Base-by-base conservation (phyloP, 176 grass and related monocot species). In the Stipa capillata region DNA sequence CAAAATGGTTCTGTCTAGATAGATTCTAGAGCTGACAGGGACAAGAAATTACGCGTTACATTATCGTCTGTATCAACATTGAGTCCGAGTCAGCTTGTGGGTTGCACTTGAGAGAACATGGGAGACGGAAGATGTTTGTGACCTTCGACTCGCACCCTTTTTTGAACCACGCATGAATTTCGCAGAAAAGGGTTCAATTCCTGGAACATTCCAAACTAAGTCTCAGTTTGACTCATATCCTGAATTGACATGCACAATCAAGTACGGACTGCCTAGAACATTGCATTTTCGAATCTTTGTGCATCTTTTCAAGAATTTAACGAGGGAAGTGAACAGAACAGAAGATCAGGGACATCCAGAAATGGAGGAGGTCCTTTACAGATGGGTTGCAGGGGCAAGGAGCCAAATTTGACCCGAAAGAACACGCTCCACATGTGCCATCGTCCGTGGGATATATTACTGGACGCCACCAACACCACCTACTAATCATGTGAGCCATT, bases 401-500 rank as follows among this genome's bases (percentile, higher is more conserved):
- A 27, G n/a, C 27, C 63, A 45, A 59, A 24, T 78, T 83, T 72
- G 85, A 78, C 73, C 65, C 12, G 42, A 37, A 35, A 51, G 29
- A 69, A 63, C 23, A 75, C 74, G 80, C 45, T 59, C 31, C 59
- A 49, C 83, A 51, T 32, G 74, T 62, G 42, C 13, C 29, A 50
- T 29, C 33, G 23, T 27, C 59, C 23, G 52, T 53, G n/a, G n/a
- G n/a, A n/a, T n/a, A 31, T 59, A 25, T 16, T 16, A 73, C 40
- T 69, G 78, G 85, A 68, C 23, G 21, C 52, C 78, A 69, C 33
- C 15, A 7, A 1, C 11, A 36, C 70, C 24, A 51, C 61, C 41
- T 1, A 62, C 79, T 7, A 44, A 57, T 83, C 80, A 73, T 83
- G 83, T 69, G 48, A 14, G 8, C 47, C 25, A 31, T 39, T 8